Percentiles rank a stretch among this genome's conserved stretches.
Evolutionary conservation across 2,329 filamentous ascomycete species (phyloP).

Genomic region (Nemania bipapillata): DNA sequence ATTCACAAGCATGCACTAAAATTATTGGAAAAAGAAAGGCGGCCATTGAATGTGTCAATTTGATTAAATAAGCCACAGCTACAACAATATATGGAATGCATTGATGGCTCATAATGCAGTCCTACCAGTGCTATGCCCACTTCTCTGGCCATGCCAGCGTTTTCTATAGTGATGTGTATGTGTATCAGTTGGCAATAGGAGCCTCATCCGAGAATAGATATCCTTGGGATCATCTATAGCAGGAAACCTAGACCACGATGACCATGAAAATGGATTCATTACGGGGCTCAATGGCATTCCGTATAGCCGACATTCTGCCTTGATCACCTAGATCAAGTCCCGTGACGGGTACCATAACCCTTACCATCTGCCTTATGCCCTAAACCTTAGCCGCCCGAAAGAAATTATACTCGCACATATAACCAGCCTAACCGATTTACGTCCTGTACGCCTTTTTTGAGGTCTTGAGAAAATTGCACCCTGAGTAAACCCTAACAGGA

Average conservation of each 20-base stretch:
- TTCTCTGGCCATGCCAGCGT: neutral
- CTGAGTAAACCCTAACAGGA: slow-evolving; percentile 16
- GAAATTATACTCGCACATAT: slow-evolving; percentile 33
- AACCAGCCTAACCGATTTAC: slow-evolving; percentile 27
- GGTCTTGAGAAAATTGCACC: slow-evolving; percentile 27
- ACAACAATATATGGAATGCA: slow-evolving; percentile 20
- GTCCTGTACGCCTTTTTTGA: slow-evolving; percentile 37
- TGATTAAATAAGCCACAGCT: neutral
- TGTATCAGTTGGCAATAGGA: slow-evolving; percentile 6
- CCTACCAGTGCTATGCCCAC: slow-evolving; percentile 5
- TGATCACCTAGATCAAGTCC: slow-evolving; percentile 25
- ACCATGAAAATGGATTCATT: neutral
- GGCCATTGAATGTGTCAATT: neutral
- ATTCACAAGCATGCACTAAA: neutral
- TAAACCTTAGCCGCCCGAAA: slow-evolving; percentile 25
- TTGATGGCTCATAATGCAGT: slow-evolving; percentile 1
- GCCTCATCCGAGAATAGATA: neutral
- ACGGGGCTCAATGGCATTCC: slow-evolving; percentile 11
- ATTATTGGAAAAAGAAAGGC: neutral
- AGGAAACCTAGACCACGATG: neutral
- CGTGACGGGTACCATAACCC: slow-evolving; percentile 32
- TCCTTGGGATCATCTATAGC: slow-evolving; percentile 14
- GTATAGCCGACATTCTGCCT: slow-evolving; percentile 25
- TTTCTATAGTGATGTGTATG: slow-evolving; percentile 10
- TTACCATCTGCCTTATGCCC: slow-evolving; percentile 37